Base-by-base conservation (phyloP, 2,329 filamentous ascomycete genomes). In the Calonectria hongkongensis region DNA sequence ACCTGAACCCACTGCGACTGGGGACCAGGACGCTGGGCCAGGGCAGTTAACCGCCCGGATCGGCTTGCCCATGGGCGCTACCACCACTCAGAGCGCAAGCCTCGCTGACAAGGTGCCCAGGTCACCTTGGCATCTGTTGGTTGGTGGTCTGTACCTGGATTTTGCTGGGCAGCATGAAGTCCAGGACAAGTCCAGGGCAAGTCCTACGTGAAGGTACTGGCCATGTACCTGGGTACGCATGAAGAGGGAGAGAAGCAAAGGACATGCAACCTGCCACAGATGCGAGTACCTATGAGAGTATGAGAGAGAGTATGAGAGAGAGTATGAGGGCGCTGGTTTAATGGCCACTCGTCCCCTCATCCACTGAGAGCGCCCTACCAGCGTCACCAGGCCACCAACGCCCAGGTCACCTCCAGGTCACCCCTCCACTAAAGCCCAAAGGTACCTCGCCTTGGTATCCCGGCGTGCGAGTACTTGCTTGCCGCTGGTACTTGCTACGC, bases 1-100 rank as follows among this genome's bases (percentile, higher is more conserved):
- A 62, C 64, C 45, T 50, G 54, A 47, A 63, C 51, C 54, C 54
- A 63, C 43, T 30, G 45, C 36, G 58, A 47, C 58, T 30, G 56
- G 39, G 64, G 48, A 51, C 50, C 64, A 66, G 50, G 64, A 41
- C 64, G 18, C 48, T 66, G 62, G 66, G 66, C 43, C 66, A 68
- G 66, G 56, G 66, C 51, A 68, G 56, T 68, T 68, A 68, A 66
- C 63, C 63, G 54, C 66, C 66, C 28, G 30, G 58, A 63, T 63
- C 39, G 66, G 47, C 56, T 51, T 7, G 51, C 25, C 45, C 28
- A 48, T 45, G 45, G 41, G 27, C 51, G 39, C 58, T 25, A 45
- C 66, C 66, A 68, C 66, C 65, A 67, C 50, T 67, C 65, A 67
- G 8, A 60, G 25, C 33, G 39, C 65, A 60, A 60, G 48, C 50